Evolutionary conservation across 345 rosid species (phyloP), one percentile per base, ranked within the genome.

Genomic region (Moricandia arvensis): DNA sequence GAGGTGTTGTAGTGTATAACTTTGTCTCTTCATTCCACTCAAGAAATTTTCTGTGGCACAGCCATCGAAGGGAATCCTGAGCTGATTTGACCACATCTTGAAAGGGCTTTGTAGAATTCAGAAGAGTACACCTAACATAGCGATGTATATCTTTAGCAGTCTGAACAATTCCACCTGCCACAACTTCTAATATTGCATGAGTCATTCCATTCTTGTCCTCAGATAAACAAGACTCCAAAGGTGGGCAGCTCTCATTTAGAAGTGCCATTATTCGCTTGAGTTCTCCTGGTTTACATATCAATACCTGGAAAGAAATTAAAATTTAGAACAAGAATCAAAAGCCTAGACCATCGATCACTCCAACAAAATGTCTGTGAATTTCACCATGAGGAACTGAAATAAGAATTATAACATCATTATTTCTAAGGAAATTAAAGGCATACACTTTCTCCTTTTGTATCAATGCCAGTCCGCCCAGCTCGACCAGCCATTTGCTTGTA

Each of bases 161-260:
- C 85, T 91, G 97, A 79, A 94, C 98, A 82, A 94, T 90, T 69
- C 96, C 96, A 82, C 97, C 95, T 69, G 98, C 97, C 81, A 91
- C 97, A 79, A 90, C 98, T 84, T 94, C 98, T 78, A 94, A 84
- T 77, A 94, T 94, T 80, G 98, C 98, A 89, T 94, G 98, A 64
- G 91, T 90, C 98, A 94, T 94, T 83, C 98, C 97, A 80, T 94
- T 94, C 80, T 91, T 91, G 83, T 94, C 98, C 84, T 94, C 96
- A 68, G 97, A 89, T 53, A 94, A 88, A 87, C 98, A 94, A 62
- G 97, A 94, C 79, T 90, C 87, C 90, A 94, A 77, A 35, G 96
- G 91, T 55, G 87, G 95, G 59, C 98, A 91, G 87, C 85, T 85
- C 61, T 89, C 90, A 83, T 85, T 89, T 27, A 94, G 90, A 80